phyloP scores from a whole-genome alignment of 139 green algal genomes.

The Chlorella sp. region DNA sequence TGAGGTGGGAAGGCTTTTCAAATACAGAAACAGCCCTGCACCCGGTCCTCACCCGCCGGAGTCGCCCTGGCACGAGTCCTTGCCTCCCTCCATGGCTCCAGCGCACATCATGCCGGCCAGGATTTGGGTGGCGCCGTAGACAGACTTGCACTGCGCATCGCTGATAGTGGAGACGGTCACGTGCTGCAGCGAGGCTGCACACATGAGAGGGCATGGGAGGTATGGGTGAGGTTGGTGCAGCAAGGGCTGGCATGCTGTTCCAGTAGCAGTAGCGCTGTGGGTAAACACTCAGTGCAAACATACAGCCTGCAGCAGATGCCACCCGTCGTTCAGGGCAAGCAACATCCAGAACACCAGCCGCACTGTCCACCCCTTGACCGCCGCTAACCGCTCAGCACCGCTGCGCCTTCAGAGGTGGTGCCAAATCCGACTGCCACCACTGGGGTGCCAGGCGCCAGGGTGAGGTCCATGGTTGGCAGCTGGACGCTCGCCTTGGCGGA shows the following conservation, averaged over 20 bases:
- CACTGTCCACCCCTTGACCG: not conserved
- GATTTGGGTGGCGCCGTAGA: not conserved
- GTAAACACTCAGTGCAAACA: too few relatives aligned
- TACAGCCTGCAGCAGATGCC: too few relatives aligned
- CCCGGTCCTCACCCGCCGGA: not conserved
- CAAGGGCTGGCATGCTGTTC: too few relatives aligned
- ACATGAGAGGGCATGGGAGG: too few relatives aligned
- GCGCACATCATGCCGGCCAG: conserved; percentile 14
- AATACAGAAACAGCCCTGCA: too few relatives aligned
- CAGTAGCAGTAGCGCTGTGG: too few relatives aligned
- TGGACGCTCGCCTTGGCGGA: not conserved
- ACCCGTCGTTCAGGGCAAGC: too few relatives aligned
- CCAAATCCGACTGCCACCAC: not conserved
- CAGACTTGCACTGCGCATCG: not conserved
- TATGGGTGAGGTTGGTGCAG: too few relatives aligned
- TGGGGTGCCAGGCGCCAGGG: not conserved
- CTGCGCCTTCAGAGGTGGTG: not conserved
- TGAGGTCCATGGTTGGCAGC: not conserved
- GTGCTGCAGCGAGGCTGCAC: conserved; percentile 9
- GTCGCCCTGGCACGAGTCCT: conserved; percentile 37
- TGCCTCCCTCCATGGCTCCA: conserved; percentile 14
- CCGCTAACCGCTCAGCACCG: not conserved
- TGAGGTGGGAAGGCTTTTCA: too few relatives aligned
- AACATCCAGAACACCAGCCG: not conserved
- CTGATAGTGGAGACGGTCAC: not conserved